Conservation (phyloP, 805 yeast species). For the Sugiyamaella valdiviana region DNA sequence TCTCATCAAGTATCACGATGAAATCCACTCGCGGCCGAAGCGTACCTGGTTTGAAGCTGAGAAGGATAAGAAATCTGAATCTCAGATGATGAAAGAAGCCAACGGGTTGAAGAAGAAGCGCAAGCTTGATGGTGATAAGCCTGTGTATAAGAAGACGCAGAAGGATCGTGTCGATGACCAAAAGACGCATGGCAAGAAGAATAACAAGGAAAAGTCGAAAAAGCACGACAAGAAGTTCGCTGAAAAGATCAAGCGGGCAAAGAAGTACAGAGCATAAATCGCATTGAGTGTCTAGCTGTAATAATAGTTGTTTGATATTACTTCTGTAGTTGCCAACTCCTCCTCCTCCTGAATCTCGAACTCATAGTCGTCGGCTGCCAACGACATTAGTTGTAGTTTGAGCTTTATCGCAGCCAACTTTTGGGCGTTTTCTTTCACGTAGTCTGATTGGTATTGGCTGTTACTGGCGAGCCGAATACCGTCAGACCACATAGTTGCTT, state of each 20-base stretch:
- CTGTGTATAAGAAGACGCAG: conserved; percentile 70
- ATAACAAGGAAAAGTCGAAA: conserved; percentile 27
- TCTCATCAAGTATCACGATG: conserved; percentile 68
- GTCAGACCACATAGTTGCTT: conserved; percentile 70
- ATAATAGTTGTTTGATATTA: neutral
- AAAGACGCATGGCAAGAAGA: conserved; percentile 22
- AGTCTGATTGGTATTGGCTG: conserved; percentile 36
- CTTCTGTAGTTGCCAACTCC: neutral
- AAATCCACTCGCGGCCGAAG: conserved; percentile 83
- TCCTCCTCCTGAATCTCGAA: neutral
- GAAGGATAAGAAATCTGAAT: conserved; percentile 38
- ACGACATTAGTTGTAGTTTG: conserved; percentile 39
- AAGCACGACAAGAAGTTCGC: conserved; percentile 22
- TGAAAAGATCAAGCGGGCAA: conserved; percentile 17
- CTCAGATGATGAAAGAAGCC: conserved; percentile 21
- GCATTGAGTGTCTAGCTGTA: neutral
- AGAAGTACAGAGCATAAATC: conserved; percentile 16
- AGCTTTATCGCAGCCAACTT: conserved; percentile 42
- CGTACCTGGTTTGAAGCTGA: conserved; percentile 92
- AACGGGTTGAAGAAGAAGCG: conserved; percentile 47
- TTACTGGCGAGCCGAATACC: conserved; percentile 54
- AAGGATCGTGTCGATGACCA: conserved; percentile 55
- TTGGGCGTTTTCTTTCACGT: conserved; percentile 40
- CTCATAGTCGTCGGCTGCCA: neutral
- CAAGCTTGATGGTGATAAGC: conserved; percentile 59